These are phyloP conservation scores for Penicillium oxalicum DNA, from an alignment of 2,329 filamentous ascomycete species.

Conservation along the genomic window DNA sequence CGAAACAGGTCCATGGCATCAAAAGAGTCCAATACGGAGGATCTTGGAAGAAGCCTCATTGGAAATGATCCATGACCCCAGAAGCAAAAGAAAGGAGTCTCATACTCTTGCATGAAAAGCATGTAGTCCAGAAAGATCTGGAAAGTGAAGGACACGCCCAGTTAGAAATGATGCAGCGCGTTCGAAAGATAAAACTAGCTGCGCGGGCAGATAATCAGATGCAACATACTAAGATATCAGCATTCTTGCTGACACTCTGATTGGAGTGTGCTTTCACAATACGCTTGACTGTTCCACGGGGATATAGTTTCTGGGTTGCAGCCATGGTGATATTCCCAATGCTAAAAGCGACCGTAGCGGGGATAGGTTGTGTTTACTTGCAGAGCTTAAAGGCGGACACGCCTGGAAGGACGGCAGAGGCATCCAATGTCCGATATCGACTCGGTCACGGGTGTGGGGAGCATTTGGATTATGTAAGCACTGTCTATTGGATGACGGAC, in stretches of 20 bases:
- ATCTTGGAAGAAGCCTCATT: not conserved
- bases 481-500: not conserved
- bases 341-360: not conserved
- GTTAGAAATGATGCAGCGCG: not conserved
- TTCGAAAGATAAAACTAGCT: not conserved
- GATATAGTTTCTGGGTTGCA: constrained; percentile 68
- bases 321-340: constrained; percentile 43
- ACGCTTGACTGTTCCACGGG: constrained; percentile 76
- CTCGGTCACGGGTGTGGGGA: not conserved
- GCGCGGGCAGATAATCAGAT: not conserved
- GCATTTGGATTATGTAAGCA: not conserved
- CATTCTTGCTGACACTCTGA: constrained; percentile 73
- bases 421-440: too few species aligned
- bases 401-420: too few species aligned
- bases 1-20: not conserved
- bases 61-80: too few species aligned
- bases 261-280: constrained; percentile 85
- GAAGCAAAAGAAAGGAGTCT: constrained; percentile 1
- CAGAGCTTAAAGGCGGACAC: not conserved
- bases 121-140: constrained; percentile 82
- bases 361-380: constrained; percentile 11
- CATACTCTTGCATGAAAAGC: constrained; percentile 66
- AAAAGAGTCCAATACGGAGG: not conserved
- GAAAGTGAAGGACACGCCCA: not conserved
- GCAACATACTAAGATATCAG: constrained; percentile 67